Evolutionary conservation across 169 alveolate genomes (phyloP), one percentile per base, ranked within the genome.

Genomic region (Ichthyophthirius multifiliis): DNA sequence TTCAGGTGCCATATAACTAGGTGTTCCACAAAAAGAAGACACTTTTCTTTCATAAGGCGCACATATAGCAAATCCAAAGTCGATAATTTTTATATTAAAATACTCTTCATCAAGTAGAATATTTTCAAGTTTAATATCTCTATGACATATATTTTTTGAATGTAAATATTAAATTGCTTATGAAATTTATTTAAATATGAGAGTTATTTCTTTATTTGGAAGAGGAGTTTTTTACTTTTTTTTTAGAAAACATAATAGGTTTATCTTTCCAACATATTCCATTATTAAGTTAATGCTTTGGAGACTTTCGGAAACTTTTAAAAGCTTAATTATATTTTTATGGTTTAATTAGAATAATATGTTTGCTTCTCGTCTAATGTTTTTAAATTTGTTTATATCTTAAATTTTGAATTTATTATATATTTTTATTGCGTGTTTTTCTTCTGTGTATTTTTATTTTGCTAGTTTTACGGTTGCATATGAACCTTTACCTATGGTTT

Each of bases 71-170:
- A 90, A 90, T 7, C 96, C 96, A 77, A 91, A 91, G 47, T 90
- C 95, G 18, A 90, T 90, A n/a, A 90, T 46, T 47, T 90, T 90
- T 18, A 90, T 32, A 12, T 79, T 74, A 16, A 64, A 35, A 2
- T 77, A 27, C 35, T 84, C 78, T 43, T 89, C 88, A 46, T 85
- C 85, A 1, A 88, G 43, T 13, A 90, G 63, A 23, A 89, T 89
- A 75, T 92, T 92, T 65, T 92, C 96, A 7, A 89, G 84, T 77
- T 92, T 92, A 13, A 92, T 76, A 77, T 92, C 96, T 76, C 96
- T 80, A 80, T 92, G 96, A 1, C 88, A 79, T 15, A 92, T 82
- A 65, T 82, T 82, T 44, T 80, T 75, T 7, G 48, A 20, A 65
- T 91, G 95, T 75, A 87, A 83, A 45, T 88, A 88, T n/a, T 64